These are phyloP conservation scores for Ottelia alismoides DNA, from an alignment of 106 monocot genomes.

Conservation along the genomic window DNA sequence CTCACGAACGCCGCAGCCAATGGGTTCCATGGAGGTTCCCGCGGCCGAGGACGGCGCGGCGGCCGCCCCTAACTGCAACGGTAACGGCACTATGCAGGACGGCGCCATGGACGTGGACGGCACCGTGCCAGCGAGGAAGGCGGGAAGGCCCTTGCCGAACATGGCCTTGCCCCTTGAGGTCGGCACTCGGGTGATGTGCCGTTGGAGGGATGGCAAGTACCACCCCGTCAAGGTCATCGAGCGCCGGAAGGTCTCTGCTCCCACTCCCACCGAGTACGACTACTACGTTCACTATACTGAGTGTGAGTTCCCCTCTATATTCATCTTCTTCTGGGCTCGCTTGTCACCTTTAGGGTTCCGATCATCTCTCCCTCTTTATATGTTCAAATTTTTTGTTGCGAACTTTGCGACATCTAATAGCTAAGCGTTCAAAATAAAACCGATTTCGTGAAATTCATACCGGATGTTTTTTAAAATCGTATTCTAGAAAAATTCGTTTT, in stretches of 20 bases:
- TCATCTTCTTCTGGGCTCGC: neutral
- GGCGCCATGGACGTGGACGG: conserved; percentile 1
- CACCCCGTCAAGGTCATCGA: conserved; percentile 98
- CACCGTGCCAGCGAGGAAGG: conserved; percentile 7
- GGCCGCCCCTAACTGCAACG: conserved; percentile 14
- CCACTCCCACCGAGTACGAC: conserved; percentile 39
- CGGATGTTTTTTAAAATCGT: too few species aligned
- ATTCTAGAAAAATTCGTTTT: too few species aligned
- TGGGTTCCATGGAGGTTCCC: too few species aligned
- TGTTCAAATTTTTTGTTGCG: too few species aligned
- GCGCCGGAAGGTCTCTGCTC: conserved; percentile 31
- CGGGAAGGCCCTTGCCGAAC: conserved; percentile 4
- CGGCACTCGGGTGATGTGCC: conserved; percentile 77
- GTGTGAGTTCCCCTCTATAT: conserved; percentile 34
- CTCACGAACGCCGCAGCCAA: too few species aligned
- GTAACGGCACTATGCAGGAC: too few species aligned
- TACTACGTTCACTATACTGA: conserved; percentile 98
- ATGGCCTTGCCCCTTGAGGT: conserved; percentile 62
- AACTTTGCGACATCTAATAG: too few species aligned
- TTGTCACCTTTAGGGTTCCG: neutral
- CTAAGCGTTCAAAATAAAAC: too few species aligned
- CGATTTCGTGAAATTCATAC: too few species aligned
- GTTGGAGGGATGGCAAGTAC: conserved; percentile 91
- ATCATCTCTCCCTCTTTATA: too few species aligned
- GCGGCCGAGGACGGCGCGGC: conserved; percentile 32